Evolutionary conservation across 352 stramenopile genomes (phyloP).

Genomic region (Pythium brassicae): DNA sequence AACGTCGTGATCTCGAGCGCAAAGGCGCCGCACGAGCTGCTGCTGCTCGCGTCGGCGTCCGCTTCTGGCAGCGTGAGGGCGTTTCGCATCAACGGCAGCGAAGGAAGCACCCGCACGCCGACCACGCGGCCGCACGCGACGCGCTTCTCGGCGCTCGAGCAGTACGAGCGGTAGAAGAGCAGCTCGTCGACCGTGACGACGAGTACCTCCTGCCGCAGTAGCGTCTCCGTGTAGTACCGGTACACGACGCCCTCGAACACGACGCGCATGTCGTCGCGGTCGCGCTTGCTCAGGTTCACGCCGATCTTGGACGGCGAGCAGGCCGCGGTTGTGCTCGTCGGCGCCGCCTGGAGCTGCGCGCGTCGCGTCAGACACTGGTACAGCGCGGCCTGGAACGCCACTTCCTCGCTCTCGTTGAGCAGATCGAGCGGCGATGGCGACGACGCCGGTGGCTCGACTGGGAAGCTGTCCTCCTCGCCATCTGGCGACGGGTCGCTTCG

Average conservation of each 20-base stretch:
- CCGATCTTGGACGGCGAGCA: slow-evolving; percentile 52
- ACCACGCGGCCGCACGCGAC: slow-evolving; percentile 45
- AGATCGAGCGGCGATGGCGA: background rate
- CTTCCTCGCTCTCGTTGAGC: slow-evolving; percentile 12
- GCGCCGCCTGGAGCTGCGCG: slow-evolving; percentile 38
- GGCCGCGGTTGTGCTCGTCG: slow-evolving; percentile 24
- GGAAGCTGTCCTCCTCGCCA: slow-evolving; percentile 16
- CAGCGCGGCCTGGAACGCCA: slow-evolving; percentile 45
- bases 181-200: slow-evolving; percentile 53
- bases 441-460: background rate
- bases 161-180: slow-evolving; percentile 68
- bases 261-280: slow-evolving; percentile 50
- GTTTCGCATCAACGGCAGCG: background rate
- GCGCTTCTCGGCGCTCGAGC: slow-evolving; percentile 45
- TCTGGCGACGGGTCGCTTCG: too few species aligned
- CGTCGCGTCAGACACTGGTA: slow-evolving; percentile 60
- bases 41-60: slow-evolving; percentile 16
- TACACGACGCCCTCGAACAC: slow-evolving; percentile 70
- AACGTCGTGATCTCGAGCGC: slow-evolving; percentile 71
- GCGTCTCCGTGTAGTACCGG: slow-evolving; percentile 48
- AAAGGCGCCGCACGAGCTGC: slow-evolving; percentile 29
- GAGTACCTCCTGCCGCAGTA: slow-evolving; percentile 75
- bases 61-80: background rate
- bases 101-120: slow-evolving; percentile 28
- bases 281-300: slow-evolving; percentile 57